Evolutionary conservation across 352 stramenopile species (phyloP).

Genomic region (Phytopythium ostracodes): DNA sequence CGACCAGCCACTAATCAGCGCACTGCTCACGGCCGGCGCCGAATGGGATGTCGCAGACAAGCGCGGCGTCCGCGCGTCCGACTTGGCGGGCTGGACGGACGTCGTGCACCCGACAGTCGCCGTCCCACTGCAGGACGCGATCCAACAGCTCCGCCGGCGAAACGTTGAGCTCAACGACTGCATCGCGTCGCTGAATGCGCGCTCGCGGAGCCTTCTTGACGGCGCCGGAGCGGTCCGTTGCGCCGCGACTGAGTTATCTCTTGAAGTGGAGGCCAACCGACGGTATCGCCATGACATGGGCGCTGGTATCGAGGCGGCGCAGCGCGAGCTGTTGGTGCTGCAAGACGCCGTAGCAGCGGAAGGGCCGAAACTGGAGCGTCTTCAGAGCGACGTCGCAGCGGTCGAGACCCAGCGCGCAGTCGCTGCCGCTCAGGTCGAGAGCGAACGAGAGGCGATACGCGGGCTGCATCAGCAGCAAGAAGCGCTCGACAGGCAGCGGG

Average conservation of each 20-base stretch:
- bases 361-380: neutral
- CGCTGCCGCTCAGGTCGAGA: neutral
- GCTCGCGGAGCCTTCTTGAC: neutral
- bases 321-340: constrained; percentile 1
- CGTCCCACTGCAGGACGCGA: constrained; percentile 22
- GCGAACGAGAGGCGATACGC: neutral
- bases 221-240: neutral
- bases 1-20: constrained; percentile 13
- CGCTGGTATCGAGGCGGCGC: neutral
- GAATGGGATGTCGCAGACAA: constrained; percentile 23
- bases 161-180: neutral
- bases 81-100: constrained; percentile 30
- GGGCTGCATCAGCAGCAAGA: neutral
- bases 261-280: neutral
- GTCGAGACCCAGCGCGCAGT: neutral
- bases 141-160: constrained; percentile 20
- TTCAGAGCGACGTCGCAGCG: neutral
- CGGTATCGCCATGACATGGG: neutral
- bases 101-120: constrained; percentile 25
- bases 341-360: neutral
- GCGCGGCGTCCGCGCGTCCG: constrained; percentile 28
- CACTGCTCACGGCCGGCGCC: constrained; percentile 24
- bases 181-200: neutral
- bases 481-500: neutral
- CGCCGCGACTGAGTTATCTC: neutral